These are phyloP conservation scores for Pestalotiopsis sp. DNA, from an alignment of 2,329 filamentous ascomycete genomes.

Conservation along the genomic window DNA sequence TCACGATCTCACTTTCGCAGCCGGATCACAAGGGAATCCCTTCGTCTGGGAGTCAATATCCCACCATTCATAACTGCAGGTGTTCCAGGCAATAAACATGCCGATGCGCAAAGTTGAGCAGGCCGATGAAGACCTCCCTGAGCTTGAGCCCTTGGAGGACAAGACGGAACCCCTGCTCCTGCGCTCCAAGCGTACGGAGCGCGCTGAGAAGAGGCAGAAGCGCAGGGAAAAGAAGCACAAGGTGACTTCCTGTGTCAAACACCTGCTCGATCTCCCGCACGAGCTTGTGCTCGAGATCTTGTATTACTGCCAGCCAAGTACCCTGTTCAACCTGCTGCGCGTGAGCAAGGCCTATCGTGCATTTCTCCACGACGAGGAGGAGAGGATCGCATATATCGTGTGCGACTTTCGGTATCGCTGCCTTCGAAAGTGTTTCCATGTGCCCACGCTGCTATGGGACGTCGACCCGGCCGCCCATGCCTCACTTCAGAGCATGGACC, in stretches of 20 bases:
- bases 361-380: conserved; percentile 45
- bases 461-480: conserved; percentile 23
- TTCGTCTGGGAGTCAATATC: too few relatives aligned
- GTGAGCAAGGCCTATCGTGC: conserved; percentile 40
- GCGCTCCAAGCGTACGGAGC: conserved; percentile 53
- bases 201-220: conserved; percentile 42
- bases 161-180: conserved; percentile 46
- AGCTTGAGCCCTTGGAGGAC: conserved; percentile 42
- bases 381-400: conserved; percentile 42
- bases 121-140: conserved; percentile 35
- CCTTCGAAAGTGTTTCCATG: conserved; percentile 50
- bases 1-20: too few relatives aligned
- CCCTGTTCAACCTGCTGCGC: conserved; percentile 46
- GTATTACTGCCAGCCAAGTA: conserved; percentile 46
- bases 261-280: conserved; percentile 49
- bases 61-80: too few relatives aligned
- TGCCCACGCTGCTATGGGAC: conserved; percentile 44
- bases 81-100: background rate
- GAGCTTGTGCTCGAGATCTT: conserved; percentile 53
- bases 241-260: conserved; percentile 25
- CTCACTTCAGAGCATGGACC: conserved; percentile 16
- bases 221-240: conserved; percentile 35
- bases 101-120: conserved; percentile 19
- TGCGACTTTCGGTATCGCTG: conserved; percentile 47
- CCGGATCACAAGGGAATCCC: too few relatives aligned